Percentiles rank a stretch among this genome's conserved stretches.
Conservation (phyloP, 495 filamentous ascomycete species). For the Chaetomium cochliodes region DNA sequence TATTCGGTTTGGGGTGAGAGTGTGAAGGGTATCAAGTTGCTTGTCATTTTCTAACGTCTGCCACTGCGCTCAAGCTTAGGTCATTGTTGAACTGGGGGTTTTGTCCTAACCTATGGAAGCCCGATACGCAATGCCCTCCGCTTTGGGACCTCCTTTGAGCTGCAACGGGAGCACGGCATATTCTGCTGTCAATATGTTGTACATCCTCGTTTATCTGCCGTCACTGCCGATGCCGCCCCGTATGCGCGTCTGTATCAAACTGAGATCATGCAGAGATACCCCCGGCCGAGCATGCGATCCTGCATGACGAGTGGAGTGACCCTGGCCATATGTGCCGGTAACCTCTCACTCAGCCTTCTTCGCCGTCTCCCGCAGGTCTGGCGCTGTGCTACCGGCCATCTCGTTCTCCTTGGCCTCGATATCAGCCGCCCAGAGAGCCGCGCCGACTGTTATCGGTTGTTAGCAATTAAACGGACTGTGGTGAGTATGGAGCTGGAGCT, state of each 20-base stretch:
- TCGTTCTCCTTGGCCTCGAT: conserved; percentile 63
- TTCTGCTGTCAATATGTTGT: conserved; percentile 37
- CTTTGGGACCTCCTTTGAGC: background rate
- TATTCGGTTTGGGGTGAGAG: background rate
- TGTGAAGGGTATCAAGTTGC: background rate
- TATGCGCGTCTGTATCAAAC: conserved; percentile 17
- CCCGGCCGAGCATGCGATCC: background rate
- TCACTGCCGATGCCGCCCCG: conserved; percentile 17
- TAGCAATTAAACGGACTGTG: conserved; percentile 17
- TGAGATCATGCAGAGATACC: conserved; percentile 5
- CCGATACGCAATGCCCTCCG: conserved; percentile 6
- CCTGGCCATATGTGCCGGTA: conserved; percentile 30
- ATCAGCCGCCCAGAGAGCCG: conserved; percentile 91
- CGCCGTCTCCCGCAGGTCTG: conserved; percentile 52
- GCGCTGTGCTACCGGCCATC: conserved; percentile 53
- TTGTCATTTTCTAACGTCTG: background rate
- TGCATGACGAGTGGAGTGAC: conserved; percentile 29
- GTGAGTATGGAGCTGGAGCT: conserved; percentile 11
- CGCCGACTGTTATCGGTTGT: conserved; percentile 57
- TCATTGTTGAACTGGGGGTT: background rate
- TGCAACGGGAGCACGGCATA: conserved; percentile 23
- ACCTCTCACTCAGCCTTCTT: conserved; percentile 53
- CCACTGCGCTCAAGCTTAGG: background rate
- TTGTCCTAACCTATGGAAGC: background rate
- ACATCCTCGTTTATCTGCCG: conserved; percentile 24